Percentiles rank a stretch among this genome's conserved stretches.
These are phyloP conservation scores for Neofusicoccum sp. DNA, from an alignment of 2,329 filamentous ascomycete species.

Conservation along the genomic window DNA sequence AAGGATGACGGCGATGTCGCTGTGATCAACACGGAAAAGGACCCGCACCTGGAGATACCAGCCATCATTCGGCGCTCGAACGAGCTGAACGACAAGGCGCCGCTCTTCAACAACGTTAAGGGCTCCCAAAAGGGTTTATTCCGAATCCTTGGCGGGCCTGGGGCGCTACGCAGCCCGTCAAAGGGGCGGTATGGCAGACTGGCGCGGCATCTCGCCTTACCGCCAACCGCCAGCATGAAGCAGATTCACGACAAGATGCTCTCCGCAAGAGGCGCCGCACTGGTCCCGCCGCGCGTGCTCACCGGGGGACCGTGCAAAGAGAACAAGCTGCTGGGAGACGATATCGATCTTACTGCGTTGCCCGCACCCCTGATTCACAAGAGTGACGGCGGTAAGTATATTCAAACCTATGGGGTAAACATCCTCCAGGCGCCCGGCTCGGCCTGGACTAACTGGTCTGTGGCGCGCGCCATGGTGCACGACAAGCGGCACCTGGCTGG, in stretches of 20 bases:
- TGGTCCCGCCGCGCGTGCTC: conserved; percentile 4
- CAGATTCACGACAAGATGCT: conserved; percentile 21
- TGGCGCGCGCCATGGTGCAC: conserved; percentile 48
- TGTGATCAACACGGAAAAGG: conserved; percentile 45
- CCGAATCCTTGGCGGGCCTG: conserved; percentile 49
- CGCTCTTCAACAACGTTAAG: conserved; percentile 53
- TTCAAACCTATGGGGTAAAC: conserved; percentile 53
- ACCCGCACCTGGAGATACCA: conserved; percentile 47
- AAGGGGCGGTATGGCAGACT: conserved; percentile 42
- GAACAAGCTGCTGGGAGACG: conserved; percentile 35
- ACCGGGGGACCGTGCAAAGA: conserved; percentile 46
- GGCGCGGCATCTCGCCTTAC: conserved; percentile 43
- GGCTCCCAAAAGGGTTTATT: conserved; percentile 48
- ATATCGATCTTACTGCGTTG: conserved; percentile 42
- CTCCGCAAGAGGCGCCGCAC: conserved; percentile 2
- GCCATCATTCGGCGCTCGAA: conserved; percentile 49
- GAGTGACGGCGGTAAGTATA: conserved; percentile 50
- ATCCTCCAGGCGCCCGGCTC: conserved; percentile 46
- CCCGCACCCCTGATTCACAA: conserved; percentile 45
- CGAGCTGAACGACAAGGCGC: conserved; percentile 49
- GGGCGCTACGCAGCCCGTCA: conserved; percentile 34
- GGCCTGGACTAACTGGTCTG: conserved; percentile 51
- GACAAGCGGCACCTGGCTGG: conserved; percentile 43
- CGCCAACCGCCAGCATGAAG: conserved; percentile 28
- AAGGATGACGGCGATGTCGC: conserved; percentile 44